Evolutionary conservation across 2,329 filamentous ascomycete genomes (phyloP).

Genomic region (Calonectria pseudoturangicola): DNA sequence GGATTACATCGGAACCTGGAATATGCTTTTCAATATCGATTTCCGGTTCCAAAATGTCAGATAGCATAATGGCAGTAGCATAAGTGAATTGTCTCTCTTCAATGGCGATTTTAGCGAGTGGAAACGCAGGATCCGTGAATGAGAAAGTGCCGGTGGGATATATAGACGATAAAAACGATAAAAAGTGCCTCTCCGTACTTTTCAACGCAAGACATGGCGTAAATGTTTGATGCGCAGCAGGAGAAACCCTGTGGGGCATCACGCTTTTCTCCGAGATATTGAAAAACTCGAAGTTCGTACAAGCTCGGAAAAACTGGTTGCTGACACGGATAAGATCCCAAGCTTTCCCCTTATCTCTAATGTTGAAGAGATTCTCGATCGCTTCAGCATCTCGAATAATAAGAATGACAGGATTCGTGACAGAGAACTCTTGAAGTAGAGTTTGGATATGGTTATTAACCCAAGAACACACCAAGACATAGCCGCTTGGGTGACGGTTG

Average conservation of each 20-base stretch:
- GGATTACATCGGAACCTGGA: conserved; percentile 80
- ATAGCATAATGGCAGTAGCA: conserved; percentile 77
- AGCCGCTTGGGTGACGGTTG: conserved; percentile 72
- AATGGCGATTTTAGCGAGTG: conserved; percentile 76
- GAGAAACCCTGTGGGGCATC: conserved; percentile 41
- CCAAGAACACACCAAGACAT: conserved; percentile 83
- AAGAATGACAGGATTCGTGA: conserved; percentile 81
- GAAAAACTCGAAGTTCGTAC: conserved; percentile 85
- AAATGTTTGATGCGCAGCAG: conserved; percentile 60
- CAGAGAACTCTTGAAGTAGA: conserved; percentile 76
- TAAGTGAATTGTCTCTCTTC: conserved; percentile 80
- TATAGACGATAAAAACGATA: conserved; percentile 79
- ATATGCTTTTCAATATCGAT: conserved; percentile 79
- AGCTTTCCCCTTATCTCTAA: conserved; percentile 72
- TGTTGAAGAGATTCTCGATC: conserved; percentile 77
- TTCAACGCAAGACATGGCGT: conserved; percentile 81
- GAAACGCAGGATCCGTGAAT: conserved; percentile 78
- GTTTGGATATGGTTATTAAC: conserved; percentile 78
- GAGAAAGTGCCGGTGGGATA: conserved; percentile 71
- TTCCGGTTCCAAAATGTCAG: conserved; percentile 70
- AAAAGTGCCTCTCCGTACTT: conserved; percentile 79
- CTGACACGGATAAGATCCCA: conserved; percentile 75
- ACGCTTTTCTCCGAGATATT: conserved; percentile 77
- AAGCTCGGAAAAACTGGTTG: conserved; percentile 75
- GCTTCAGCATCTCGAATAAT: conserved; percentile 79